Conservation (phyloP, 768 basidiomycete genomes). For the Kondoa subrosea region DNA sequence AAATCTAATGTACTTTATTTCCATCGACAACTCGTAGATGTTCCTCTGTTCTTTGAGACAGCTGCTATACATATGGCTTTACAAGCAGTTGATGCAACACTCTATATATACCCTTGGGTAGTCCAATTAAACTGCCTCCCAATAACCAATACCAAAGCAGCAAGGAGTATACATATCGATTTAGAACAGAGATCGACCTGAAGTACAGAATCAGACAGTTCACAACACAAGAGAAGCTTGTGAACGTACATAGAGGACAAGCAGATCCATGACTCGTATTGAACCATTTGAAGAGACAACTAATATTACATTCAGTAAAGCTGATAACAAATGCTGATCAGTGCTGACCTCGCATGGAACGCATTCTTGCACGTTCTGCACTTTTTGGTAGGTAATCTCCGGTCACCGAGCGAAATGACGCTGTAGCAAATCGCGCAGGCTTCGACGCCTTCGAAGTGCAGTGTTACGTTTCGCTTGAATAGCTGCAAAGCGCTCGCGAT, state of each 20-base stretch:
- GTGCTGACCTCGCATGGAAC: conserved; percentile 27
- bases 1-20: too few species aligned
- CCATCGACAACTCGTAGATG: too few species aligned
- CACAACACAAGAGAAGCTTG: too few species aligned
- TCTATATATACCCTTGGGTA: too few species aligned
- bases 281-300: conserved; percentile 8
- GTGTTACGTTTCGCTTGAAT: conserved; percentile 83
- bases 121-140: too few species aligned
- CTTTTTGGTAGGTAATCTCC: conserved; percentile 67
- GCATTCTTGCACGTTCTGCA: conserved; percentile 42
- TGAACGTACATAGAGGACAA: conserved; percentile 10
- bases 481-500: conserved; percentile 71
- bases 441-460: conserved; percentile 87
- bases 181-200: too few species aligned
- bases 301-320: neutral
- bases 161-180: too few species aligned
- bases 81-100: too few species aligned
- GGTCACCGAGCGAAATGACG: conserved; percentile 43
- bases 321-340: conserved; percentile 18
- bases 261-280: conserved; percentile 1
- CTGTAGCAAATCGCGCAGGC: conserved; percentile 96
- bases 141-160: too few species aligned
- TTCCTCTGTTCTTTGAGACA: too few species aligned
- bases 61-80: too few species aligned
- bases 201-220: too few species aligned